phyloP scores from a whole-genome alignment of 148 eudicot genomes.

The Tetragonia tetragonoides region DNA sequence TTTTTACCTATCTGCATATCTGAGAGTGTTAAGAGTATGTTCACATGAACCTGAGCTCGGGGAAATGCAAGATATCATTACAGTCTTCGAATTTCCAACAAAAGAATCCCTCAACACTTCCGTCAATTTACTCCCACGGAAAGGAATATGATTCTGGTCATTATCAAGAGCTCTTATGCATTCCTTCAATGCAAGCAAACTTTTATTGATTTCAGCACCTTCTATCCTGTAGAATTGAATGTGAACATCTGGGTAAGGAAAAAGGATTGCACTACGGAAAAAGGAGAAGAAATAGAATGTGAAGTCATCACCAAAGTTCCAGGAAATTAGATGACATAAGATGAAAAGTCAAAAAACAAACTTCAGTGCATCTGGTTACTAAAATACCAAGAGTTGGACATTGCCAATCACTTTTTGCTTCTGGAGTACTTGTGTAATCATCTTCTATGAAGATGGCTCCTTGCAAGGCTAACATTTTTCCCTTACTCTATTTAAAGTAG shows the following conservation, averaged over 20 bases:
- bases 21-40: constrained; percentile 90
- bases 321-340: not conserved
- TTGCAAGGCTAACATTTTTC: not conserved
- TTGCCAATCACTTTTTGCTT: not conserved
- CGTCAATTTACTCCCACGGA: constrained; percentile 96
- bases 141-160: constrained; percentile 96
- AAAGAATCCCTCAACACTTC: constrained; percentile 99
- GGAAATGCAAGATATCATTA: constrained; percentile 98
- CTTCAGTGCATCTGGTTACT: too few relatives aligned
- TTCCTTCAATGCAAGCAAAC: constrained; percentile 95
- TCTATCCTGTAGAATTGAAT: constrained; percentile 43
- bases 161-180: constrained; percentile 99
- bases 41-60: constrained; percentile 96
- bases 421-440: not conserved
- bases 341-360: not conserved
- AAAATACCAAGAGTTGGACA: not conserved
- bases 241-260: not conserved
- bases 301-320: not conserved
- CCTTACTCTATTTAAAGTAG: not conserved
- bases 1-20: constrained; percentile 94
- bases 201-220: constrained; percentile 99
- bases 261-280: not conserved
- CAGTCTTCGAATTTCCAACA: constrained; percentile 95
- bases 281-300: not conserved
- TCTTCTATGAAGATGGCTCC: not conserved